phyloP scores from a whole-genome alignment of 1,139 yeast genomes.

The Protomyces pachydermus region DNA sequence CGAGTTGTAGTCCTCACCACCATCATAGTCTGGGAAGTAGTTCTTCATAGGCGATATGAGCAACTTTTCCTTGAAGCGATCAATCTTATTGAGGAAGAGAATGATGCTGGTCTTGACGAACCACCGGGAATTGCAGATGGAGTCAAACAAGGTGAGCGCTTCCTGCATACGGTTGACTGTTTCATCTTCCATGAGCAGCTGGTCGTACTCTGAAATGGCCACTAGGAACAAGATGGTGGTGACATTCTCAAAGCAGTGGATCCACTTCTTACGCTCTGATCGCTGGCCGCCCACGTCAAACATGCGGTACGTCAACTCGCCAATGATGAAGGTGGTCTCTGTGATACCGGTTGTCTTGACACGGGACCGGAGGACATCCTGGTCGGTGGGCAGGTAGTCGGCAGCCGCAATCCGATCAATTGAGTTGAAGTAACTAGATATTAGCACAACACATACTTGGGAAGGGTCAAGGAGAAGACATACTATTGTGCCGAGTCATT shows the following conservation, averaged over 20 bases:
- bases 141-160: constrained; percentile 74
- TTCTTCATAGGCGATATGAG: constrained; percentile 56
- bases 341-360: constrained; percentile 95
- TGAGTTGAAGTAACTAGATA: constrained; percentile 31
- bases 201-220: constrained; percentile 90
- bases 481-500: constrained; percentile 77
- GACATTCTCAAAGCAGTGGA: constrained; percentile 89
- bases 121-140: constrained; percentile 82
- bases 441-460: neutral
- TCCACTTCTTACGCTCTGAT: constrained; percentile 91
- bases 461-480: constrained; percentile 19
- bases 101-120: constrained; percentile 82
- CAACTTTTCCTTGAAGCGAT: constrained; percentile 69
- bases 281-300: constrained; percentile 98
- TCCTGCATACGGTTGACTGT: constrained; percentile 88
- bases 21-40: constrained; percentile 60
- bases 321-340: constrained; percentile 74
- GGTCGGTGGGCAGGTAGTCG: constrained; percentile 65
- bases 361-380: constrained; percentile 81
- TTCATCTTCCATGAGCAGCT: constrained; percentile 83
- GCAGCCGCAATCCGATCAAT: constrained; percentile 47
- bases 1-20: constrained; percentile 53
- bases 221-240: constrained; percentile 86
- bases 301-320: constrained; percentile 49
- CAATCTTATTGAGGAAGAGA: constrained; percentile 81